Evolutionary conservation across 75 land plant genomes (phyloP), one percentile per base, ranked within the genome.

Genomic region (Cryptomeria japonica): DNA sequence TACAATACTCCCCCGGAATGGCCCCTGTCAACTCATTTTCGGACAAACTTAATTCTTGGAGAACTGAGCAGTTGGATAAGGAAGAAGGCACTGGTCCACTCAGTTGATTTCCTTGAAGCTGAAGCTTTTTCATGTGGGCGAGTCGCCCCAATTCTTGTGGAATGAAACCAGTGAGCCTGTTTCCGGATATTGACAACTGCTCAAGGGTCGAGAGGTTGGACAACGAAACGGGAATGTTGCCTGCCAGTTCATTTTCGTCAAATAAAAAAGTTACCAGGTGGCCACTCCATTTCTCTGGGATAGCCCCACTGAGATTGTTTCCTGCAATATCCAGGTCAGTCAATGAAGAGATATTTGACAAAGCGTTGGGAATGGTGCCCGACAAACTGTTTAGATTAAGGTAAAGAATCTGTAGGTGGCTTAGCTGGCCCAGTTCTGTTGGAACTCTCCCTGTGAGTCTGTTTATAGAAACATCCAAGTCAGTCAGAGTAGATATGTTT

Each of bases 391-490:
- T 76, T 32, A 3, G 34, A 76, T 37, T 13, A 76, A 76, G 79
- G 38, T 76, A 76, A 3, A 76, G 79, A 34, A 11, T 5, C 77
- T 84, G 89, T 68, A 89, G 41, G 13, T 49, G 36, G 56, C 84
- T 75, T 10, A 87, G 58, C 47, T 68, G 31, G 73, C 88, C 84
- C 16, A 91, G 53, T n/a, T 87, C 88, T 73, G 77, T 80, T 15
- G 93, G 93, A 41, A 90, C 73, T 49, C 73, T 79, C 55, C 90
- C 94, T 39, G 86, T 87, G 44, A 61, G 36, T 38, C 78, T 32
- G 82, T 93, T 93, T 18, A 49, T 34, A 51, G 76, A 89, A 36
- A 90, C 85, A 32, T 72, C 53, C 84, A 92, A 72, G 8, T 49
- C 38, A 15, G 5, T 18, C 84, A 93, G 76, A 39, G 64, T 41